Evolutionary conservation across 108 stramenopile species (phyloP), one percentile per base, ranked within the genome.

Genomic region (Epithemia pelagica): DNA sequence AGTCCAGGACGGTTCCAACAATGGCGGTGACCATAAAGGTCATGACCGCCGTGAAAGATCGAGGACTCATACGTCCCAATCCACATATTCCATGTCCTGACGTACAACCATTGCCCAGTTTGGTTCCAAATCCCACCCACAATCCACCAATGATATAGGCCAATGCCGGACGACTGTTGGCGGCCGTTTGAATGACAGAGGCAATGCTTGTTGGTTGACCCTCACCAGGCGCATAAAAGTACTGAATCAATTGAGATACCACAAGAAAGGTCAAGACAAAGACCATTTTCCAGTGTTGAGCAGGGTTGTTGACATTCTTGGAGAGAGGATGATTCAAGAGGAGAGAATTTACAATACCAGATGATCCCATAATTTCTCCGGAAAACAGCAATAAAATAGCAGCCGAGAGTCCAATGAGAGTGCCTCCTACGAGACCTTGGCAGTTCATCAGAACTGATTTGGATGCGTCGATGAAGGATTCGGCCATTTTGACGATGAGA

Each of bases 71-170:
- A 21, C 95, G 85, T 51, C 87, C 83, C 53, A 96, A 33, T 28
- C 96, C 96, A 65, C 94, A 92, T 57, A 95, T 80, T 2, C 86
- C 86, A 51, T 81, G 84, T 23, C 82, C 82, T 22, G 37, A 51
- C 7, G 90, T 88, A 61, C 87, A 91, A 23, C 87, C 90, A 65
- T 88, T 91, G 7, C 87, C 81, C 27, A 88, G 70, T 61, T 75
- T 70, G 19, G 87, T 88, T 22, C 87, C 87, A 54, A 88, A 81
- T 21, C 90, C 90, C 18, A 91, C 87, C 27, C 82, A 76, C 37
- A 91, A 78, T 30, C 90, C 90, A 20, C 74, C 81, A 22, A 85
- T 1, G 30, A 78, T 28, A 57, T 81, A 87, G 0, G 72, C 89
- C 1, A 76, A 54, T 2, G 53, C 10, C 32, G 69, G 71, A 25